These are phyloP conservation scores for Pichia nakasei DNA, from an alignment of 805 yeast species.

Conservation along the genomic window DNA sequence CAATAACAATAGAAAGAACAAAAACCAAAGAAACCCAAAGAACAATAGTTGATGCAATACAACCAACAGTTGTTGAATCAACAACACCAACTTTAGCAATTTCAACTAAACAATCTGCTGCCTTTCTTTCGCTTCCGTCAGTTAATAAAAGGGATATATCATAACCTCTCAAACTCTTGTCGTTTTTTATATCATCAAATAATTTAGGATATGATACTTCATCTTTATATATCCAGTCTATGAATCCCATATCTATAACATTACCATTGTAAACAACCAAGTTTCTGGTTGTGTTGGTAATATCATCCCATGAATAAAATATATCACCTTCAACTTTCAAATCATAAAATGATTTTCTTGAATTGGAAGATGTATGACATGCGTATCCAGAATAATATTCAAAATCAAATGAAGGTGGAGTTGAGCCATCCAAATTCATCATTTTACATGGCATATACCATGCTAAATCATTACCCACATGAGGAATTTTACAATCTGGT, in stretches of 20 bases:
- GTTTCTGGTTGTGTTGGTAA: constrained; percentile 58
- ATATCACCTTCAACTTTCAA: constrained; percentile 62
- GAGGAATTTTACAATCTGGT: constrained; percentile 63
- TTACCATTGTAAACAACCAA: constrained; percentile 84
- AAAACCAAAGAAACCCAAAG: constrained; percentile 74
- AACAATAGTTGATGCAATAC: constrained; percentile 84
- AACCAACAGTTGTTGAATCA: constrained; percentile 86
- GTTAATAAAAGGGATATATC: constrained; percentile 73
- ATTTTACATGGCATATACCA: constrained; percentile 96
- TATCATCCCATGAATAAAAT: constrained; percentile 85
- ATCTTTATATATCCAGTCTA: constrained; percentile 64
- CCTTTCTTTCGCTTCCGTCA: constrained; percentile 54
- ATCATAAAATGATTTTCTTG: constrained; percentile 59
- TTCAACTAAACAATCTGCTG: constrained; percentile 78
- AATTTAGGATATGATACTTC: constrained; percentile 66
- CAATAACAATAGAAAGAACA: constrained; percentile 69
- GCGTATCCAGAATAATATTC: constrained; percentile 78
- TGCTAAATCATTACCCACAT: constrained; percentile 51
- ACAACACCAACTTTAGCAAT: constrained; percentile 82
- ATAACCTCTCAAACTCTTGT: constrained; percentile 53
- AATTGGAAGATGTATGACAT: constrained; percentile 70
- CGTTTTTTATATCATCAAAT: constrained; percentile 55
- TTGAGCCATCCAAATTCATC: constrained; percentile 60
- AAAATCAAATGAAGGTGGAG: constrained; percentile 52
- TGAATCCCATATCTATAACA: constrained; percentile 71